Percentiles rank a stretch among this genome's conserved stretches.
phyloP scores from a whole-genome alignment of 352 stramenopile species.

The Pythium scleroteichum region DNA sequence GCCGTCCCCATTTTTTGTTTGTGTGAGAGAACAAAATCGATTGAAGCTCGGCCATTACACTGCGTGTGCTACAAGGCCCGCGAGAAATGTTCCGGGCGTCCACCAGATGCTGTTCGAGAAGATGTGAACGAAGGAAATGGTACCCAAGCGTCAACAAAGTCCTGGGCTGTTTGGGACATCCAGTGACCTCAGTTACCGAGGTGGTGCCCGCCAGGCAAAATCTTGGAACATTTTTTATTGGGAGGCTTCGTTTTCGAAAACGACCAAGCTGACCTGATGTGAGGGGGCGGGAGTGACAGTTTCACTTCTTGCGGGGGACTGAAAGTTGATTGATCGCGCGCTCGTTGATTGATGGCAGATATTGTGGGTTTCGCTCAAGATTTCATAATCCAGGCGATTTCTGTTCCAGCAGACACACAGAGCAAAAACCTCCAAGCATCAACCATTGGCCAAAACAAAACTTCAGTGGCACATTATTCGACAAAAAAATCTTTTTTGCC shows the following conservation, averaged over 20 bases:
- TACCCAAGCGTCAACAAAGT: slow-evolving; percentile 11
- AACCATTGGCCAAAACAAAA: no score
- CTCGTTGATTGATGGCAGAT: not conserved
- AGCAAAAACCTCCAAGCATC: no score
- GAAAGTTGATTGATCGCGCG: not conserved
- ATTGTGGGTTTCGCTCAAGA: no score
- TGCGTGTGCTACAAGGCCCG: no score
- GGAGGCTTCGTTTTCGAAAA: not conserved
- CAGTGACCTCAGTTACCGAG: not conserved
- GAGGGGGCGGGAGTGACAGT: slow-evolving; percentile 2
- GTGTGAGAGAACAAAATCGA: no score
- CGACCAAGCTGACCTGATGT: not conserved
- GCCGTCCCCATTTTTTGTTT: no score
- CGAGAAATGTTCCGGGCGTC: not conserved
- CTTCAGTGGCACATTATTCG: no score
- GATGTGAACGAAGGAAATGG: slow-evolving; percentile 7
- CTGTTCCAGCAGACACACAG: no score
- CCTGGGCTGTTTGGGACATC: no score
- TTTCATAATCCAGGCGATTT: no score
- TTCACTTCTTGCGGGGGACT: not conserved
- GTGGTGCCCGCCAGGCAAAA: slow-evolving; percentile 9
- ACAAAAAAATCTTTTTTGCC: no score
- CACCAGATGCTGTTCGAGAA: slow-evolving; percentile 2
- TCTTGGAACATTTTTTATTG: slow-evolving; percentile 3
- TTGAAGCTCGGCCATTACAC: no score